These are phyloP conservation scores for Penicillium psychrofluorescens DNA, from an alignment of 495 filamentous ascomycete genomes.

Conservation along the genomic window DNA sequence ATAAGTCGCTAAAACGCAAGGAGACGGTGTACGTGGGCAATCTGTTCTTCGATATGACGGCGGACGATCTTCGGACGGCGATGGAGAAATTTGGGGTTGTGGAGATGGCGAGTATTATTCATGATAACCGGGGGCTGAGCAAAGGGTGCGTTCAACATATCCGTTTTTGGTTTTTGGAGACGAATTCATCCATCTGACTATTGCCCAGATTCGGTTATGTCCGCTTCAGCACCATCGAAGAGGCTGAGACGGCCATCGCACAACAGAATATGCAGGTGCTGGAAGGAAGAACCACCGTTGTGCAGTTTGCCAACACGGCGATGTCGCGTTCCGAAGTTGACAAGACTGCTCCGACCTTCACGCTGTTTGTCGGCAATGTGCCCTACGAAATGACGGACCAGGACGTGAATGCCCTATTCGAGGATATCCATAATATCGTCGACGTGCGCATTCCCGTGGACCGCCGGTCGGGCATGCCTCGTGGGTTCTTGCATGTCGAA, in stretches of 20 bases:
- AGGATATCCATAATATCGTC: constrained; percentile 57
- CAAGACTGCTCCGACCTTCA: constrained; percentile 44
- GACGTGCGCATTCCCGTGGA: constrained; percentile 91
- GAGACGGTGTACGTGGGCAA: constrained; percentile 72
- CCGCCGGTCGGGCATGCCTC: constrained; percentile 74
- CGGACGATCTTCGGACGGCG: constrained; percentile 58
- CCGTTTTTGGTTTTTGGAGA: too few relatives aligned
- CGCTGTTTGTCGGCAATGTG: constrained; percentile 85
- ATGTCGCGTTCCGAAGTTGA: constrained; percentile 6
- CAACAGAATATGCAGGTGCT: constrained; percentile 62
- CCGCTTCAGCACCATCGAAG: constrained; percentile 49
- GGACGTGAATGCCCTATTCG: constrained; percentile 79
- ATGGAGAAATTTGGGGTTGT: constrained; percentile 64
- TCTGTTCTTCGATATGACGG: constrained; percentile 75
- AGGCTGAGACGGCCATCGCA: constrained; percentile 54
- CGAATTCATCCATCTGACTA: not conserved
- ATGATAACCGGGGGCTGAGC: constrained; percentile 69
- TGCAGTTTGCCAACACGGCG: constrained; percentile 44
- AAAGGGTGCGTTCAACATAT: constrained; percentile 61
- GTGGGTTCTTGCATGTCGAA: constrained; percentile 87
- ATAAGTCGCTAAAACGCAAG: constrained; percentile 12
- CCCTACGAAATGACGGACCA: constrained; percentile 82
- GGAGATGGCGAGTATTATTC: constrained; percentile 44
- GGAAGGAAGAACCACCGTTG: constrained; percentile 68
- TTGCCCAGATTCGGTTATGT: constrained; percentile 71